Evolutionary conservation across 1,139 yeast genomes (phyloP).

Genomic region (Entelexis paramagnoliae): DNA sequence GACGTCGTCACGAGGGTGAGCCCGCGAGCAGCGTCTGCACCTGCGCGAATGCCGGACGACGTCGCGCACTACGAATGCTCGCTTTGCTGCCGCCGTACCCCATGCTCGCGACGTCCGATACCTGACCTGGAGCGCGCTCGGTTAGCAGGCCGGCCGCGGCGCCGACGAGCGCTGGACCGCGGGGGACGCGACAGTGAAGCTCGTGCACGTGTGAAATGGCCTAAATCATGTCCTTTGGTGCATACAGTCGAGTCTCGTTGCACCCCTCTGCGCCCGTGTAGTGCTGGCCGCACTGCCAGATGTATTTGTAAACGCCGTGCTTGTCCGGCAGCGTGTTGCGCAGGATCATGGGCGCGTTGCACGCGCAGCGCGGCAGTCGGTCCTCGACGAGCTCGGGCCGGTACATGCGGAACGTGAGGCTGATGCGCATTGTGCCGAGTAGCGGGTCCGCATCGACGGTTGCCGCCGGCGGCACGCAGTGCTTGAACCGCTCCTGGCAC

Average conservation of each 20-base stretch:
- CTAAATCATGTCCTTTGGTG: slow-evolving; percentile 3
- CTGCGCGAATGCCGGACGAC: no score
- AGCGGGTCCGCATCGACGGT: slow-evolving; percentile 38
- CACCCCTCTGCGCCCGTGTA: slow-evolving; percentile 16
- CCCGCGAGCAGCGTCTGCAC: no score
- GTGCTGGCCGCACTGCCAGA: slow-evolving; percentile 24
- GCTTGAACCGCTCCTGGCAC: slow-evolving; percentile 62
- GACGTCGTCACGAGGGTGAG: no score
- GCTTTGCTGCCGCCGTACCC: no score
- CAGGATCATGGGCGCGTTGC: slow-evolving; percentile 39
- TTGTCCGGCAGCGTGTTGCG: slow-evolving; percentile 31
- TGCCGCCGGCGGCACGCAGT: slow-evolving; percentile 40
- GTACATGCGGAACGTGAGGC: slow-evolving; percentile 53
- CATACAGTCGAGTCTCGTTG: slow-evolving; percentile 5
- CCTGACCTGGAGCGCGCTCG: no score
- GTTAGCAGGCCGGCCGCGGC: no score
- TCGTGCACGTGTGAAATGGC: no score
- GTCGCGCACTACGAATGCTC: no score
- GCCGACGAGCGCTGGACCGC: no score
- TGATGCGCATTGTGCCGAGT: slow-evolving; percentile 45
- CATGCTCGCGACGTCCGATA: no score
- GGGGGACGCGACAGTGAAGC: no score
- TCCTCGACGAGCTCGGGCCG: slow-evolving; percentile 32
- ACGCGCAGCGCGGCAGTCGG: slow-evolving; percentile 44
- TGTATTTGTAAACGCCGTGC: slow-evolving; percentile 24